Evolutionary conservation across 371 early-diverging fungal species (phyloP).

Genomic region (Actinomortierella ambigua): DNA sequence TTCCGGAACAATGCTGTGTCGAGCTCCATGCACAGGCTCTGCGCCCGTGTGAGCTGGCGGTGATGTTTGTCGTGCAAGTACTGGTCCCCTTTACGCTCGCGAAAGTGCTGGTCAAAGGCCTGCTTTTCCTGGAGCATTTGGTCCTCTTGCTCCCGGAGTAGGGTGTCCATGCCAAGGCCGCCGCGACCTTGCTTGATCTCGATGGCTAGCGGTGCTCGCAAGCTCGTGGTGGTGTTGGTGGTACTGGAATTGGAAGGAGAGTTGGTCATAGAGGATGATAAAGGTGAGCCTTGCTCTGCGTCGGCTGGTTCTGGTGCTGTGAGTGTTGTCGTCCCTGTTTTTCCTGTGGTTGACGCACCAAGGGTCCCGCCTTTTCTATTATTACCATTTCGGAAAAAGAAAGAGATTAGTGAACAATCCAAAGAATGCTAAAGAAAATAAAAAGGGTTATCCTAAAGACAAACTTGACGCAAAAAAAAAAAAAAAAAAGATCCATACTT

Average conservation of each 20-base stretch:
- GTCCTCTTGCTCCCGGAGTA: constrained; percentile 48
- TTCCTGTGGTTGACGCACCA: constrained; percentile 42
- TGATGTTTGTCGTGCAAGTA: constrained; percentile 23
- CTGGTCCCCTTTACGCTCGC: constrained; percentile 22
- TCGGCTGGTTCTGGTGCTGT: neutral
- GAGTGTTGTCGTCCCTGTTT: neutral
- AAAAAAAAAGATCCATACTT: constrained; percentile 45
- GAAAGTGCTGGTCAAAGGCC: constrained; percentile 26
- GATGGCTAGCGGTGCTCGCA: constrained; percentile 54
- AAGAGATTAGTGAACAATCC: too few species aligned
- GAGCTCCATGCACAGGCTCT: constrained; percentile 30
- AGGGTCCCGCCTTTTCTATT: constrained; percentile 54
- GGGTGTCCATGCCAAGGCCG: constrained; percentile 55
- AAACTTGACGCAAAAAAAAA: neutral
- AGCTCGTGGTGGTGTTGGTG: constrained; percentile 10
- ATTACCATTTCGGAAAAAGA: too few species aligned
- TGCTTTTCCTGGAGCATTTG: constrained; percentile 44
- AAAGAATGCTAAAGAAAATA: too few species aligned
- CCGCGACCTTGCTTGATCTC: constrained; percentile 53
- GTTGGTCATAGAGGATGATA: neutral
- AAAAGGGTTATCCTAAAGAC: neutral
- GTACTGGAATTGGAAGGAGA: neutral
- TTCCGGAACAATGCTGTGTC: constrained; percentile 2
- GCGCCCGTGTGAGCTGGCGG: constrained; percentile 29
- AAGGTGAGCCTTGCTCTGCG: neutral